Evolutionary conservation across 2,329 filamentous ascomycete species (phyloP).

Genomic region (Colletotrichum melonis): DNA sequence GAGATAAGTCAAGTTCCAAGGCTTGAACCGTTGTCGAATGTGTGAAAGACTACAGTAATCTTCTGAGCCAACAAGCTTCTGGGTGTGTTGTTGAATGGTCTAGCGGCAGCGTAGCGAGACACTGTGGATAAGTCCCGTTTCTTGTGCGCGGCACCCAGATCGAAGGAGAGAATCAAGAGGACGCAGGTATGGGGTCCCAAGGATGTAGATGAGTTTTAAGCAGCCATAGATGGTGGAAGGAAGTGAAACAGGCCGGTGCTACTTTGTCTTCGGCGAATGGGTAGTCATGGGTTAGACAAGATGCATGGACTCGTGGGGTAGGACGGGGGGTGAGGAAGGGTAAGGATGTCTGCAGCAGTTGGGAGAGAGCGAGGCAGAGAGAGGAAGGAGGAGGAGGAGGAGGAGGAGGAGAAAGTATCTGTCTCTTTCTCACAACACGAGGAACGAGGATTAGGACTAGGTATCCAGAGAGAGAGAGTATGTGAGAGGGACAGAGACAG

Average conservation of each 20-base stretch:
- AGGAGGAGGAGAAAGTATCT: neutral
- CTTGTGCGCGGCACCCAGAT: slow-evolving; percentile 26
- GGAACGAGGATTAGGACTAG: neutral
- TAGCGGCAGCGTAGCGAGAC: slow-evolving; percentile 25
- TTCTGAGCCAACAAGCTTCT: slow-evolving; percentile 11
- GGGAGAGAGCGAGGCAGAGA: neutral
- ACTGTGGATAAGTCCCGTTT: slow-evolving; percentile 13
- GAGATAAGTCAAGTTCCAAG: neutral
- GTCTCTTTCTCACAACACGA: slow-evolving; percentile 1
- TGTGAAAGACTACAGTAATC: slow-evolving; percentile 3
- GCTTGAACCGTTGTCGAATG: neutral
- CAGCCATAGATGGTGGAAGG: slow-evolving; percentile 33
- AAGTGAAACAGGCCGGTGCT: slow-evolving; percentile 51
- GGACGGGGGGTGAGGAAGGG: slow-evolving; percentile 20
- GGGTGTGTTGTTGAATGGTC: neutral
- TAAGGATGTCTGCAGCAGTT: slow-evolving; percentile 33
- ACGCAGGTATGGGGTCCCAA: slow-evolving; percentile 6
- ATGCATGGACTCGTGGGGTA: slow-evolving; percentile 35
- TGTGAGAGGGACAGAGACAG: too few species aligned
- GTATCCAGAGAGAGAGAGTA: too few species aligned
- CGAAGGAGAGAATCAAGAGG: slow-evolving; percentile 11
- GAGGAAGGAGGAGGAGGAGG: too few species aligned
- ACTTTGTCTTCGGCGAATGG: slow-evolving; percentile 40
- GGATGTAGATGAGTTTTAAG: slow-evolving; percentile 30
- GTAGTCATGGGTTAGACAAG: slow-evolving; percentile 36